A percentile compares a stretch with the other conserved stretches of the same genome.
phyloP scores from a whole-genome alignment of 1,284 basidiomycete species.

The Takashimella tepidaria region DNA sequence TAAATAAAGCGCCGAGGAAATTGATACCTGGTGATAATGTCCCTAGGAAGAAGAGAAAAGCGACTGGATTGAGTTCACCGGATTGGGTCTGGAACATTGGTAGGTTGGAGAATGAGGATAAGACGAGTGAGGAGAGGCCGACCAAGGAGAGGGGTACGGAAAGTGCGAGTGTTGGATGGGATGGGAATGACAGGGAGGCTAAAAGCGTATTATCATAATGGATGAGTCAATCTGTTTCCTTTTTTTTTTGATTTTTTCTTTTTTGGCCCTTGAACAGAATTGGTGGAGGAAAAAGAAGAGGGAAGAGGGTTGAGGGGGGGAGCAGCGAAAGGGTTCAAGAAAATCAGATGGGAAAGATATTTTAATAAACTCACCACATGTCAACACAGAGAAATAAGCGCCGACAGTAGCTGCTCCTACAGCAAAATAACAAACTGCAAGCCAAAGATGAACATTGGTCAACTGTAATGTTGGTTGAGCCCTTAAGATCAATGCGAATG shows the following conservation, averaged over 20 bases:
- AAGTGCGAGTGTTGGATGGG: conserved; percentile 44
- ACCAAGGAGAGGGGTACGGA: conserved; percentile 44
- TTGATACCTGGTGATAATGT: conserved; percentile 38
- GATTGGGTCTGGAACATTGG: conserved; percentile 21
- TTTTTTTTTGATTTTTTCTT: too few species aligned
- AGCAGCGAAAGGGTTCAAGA: not conserved
- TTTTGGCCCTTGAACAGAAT: too few species aligned
- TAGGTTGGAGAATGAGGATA: conserved; percentile 41
- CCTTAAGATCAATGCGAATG: conserved; percentile 36
- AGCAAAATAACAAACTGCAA: conserved; percentile 39
- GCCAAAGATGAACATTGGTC: conserved; percentile 25
- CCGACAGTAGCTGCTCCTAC: conserved; percentile 46
- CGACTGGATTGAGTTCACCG: conserved; percentile 35
- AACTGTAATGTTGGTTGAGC: not conserved
- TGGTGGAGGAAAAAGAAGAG: not conserved
- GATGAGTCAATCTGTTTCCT: too few species aligned
- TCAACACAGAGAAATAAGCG: conserved; percentile 46
- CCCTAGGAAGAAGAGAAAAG: conserved; percentile 42
- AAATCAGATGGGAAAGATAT: not conserved
- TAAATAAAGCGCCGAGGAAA: conserved; percentile 41
- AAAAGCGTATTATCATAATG: too few species aligned
- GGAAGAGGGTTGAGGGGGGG: not conserved
- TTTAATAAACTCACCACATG: conserved; percentile 37
- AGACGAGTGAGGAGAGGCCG: conserved; percentile 43
- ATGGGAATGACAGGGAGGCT: conserved; percentile 46